A percentile compares a stretch with the other conserved stretches of the same genome.
These are phyloP conservation scores for Chrysosporium queenslandicum DNA, from an alignment of 2,329 filamentous ascomycete genomes.

Conservation along the genomic window DNA sequence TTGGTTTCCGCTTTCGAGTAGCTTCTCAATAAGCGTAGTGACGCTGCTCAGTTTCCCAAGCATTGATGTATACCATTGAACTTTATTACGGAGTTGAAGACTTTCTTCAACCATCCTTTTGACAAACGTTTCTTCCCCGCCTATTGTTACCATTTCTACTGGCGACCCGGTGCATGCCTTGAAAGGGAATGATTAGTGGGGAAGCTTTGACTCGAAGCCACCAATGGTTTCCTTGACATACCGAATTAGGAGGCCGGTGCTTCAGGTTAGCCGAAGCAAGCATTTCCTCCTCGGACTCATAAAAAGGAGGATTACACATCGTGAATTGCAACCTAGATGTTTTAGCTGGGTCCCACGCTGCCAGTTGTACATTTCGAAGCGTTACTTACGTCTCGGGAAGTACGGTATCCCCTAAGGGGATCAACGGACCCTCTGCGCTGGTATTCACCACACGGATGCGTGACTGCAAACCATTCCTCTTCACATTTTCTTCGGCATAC, in stretches of 20 bases:
- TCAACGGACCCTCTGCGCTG: conserved; percentile 43
- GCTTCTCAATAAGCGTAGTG: conserved; percentile 49
- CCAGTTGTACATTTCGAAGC: not conserved
- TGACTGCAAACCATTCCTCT: conserved; percentile 52
- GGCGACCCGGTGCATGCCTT: conserved; percentile 59
- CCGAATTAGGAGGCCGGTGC: conserved; percentile 55
- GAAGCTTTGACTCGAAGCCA: not conserved
- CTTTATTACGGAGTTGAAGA: conserved; percentile 46
- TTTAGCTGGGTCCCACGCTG: not conserved
- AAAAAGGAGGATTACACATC: conserved; percentile 95
- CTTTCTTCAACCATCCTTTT: conserved; percentile 61
- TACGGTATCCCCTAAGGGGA: conserved; percentile 50
- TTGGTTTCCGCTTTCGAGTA: conserved; percentile 47
- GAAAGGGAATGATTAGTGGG: not conserved
- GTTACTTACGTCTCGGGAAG: conserved; percentile 20
- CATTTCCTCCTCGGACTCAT: conserved; percentile 63
- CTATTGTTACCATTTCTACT: conserved; percentile 74
- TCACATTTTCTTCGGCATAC: conserved; percentile 58
- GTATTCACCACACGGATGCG: conserved; percentile 57
- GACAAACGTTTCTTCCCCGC: conserved; percentile 70
- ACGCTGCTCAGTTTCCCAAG: conserved; percentile 70
- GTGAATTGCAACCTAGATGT: conserved; percentile 58
- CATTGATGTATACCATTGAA: conserved; percentile 89
- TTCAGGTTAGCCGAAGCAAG: conserved; percentile 56
- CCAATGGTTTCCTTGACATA: conserved; percentile 34